Evolutionary conservation across 2,329 filamentous ascomycete species (phyloP), one percentile per base, ranked within the genome.

Genomic region (Fusarium sp.): DNA sequence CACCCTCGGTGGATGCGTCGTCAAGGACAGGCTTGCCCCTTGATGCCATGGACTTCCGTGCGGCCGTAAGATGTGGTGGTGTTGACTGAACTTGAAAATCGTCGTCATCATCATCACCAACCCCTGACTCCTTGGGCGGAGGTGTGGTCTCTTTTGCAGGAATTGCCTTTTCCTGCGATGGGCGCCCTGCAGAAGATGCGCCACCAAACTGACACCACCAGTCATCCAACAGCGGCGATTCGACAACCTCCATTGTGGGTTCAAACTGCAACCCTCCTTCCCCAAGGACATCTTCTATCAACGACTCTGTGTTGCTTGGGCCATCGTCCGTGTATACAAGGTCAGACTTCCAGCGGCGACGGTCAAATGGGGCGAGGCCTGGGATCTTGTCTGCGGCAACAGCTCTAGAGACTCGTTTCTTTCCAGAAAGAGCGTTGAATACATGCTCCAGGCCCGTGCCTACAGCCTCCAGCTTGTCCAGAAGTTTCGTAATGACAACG

Each of bases 401-500:
- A 6, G 82, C 77, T 62, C 88, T 83, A 6, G 83, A 83, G 7
- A 85, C 77, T 69, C 84, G 87, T 50, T 85, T 85, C 70, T 86
- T 88, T 0, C 85, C 84, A 4, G 86, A 85, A 4, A 90, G 79
- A 7, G 83, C 74, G 35, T 86, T 86, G 78, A 90, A 91, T 11
- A 89, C 82, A 69, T 88, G 83, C 67, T 90, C 89, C 10, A 90
- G 78, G 0, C 88, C 86, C 0, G 82, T 86, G 3, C 87, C 87
- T 61, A 85, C 84, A 2, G 85, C 83, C 67, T 88, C 87, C 1
- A 90, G 80, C 78, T 90, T 90, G 74, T 90, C 88, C 5, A 87
- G 73, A 18, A 90, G 79, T 69, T 85, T 88, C 13, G 79, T 78
- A 42, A 90, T 84, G 20, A 89, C 82, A 3, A 79, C 79, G 70